phyloP scores from a whole-genome alignment of 805 yeast species.

The Lipomyces sp. region DNA sequence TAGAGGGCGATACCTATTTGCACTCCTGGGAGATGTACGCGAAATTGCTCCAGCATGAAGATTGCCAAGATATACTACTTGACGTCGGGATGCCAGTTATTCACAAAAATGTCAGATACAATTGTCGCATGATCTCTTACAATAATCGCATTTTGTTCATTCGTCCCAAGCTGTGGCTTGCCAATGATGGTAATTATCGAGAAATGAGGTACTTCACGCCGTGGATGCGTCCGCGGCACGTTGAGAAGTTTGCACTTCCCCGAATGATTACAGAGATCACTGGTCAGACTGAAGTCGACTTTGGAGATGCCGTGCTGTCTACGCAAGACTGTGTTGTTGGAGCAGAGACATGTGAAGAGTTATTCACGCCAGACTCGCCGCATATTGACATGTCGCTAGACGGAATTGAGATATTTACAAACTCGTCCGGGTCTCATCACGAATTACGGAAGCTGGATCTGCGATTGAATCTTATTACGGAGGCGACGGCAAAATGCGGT shows the following conservation, averaged over 20 bases:
- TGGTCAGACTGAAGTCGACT: conserved; percentile 68
- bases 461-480: conserved; percentile 80
- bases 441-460: conserved; percentile 88
- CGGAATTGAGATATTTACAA: conserved; percentile 97
- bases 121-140: conserved; percentile 83
- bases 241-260: conserved; percentile 77
- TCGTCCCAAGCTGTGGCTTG: conserved; percentile 90
- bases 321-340: conserved; percentile 89
- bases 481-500: conserved; percentile 95
- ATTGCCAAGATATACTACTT: conserved; percentile 73
- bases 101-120: conserved; percentile 86
- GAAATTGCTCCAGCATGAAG: conserved; percentile 68
- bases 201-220: conserved; percentile 98
- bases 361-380: conserved; percentile 95
- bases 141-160: conserved; percentile 81
- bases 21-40: conserved; percentile 96
- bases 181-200: conserved; percentile 97
- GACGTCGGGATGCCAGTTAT: conserved; percentile 95
- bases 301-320: conserved; percentile 90
- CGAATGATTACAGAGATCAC: conserved; percentile 65
- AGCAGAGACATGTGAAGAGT: conserved; percentile 98
- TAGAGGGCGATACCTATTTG: conserved; percentile 83
- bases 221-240: conserved; percentile 79
- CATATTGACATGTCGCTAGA: conserved; percentile 89
- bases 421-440: conserved; percentile 97